Base-by-base conservation (phyloP, 2,329 filamentous ascomycete genomes). In the Teratosphaeria viscida region DNA sequence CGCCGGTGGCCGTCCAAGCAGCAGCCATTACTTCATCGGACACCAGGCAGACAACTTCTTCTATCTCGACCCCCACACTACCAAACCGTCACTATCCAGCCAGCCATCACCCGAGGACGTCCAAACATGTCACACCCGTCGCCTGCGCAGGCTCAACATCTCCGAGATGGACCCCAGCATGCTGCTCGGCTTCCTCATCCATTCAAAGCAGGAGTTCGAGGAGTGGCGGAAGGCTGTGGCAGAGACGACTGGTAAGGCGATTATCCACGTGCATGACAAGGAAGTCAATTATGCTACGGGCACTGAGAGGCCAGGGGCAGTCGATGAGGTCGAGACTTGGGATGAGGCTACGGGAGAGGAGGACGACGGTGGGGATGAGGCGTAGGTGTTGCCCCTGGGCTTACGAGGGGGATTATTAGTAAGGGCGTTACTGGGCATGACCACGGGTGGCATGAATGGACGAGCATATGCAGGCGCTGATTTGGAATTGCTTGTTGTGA, bases 121-220 rank as follows among this genome's bases (percentile, higher is more conserved):
- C 16, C 83, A 87, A 59, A 88, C 88, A 0, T 96, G 90, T 69
- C 92, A 99, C 72, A 97, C 92, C 0, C 83, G 89, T 56, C 86
- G 92, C 55, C 77, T 99, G 19, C 85, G 92, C 43, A 83, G 88
- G 59, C 80, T 99, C 34, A 87, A 94, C 66, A 82, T 99, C 55
- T 85, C 85, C 61, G 92, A 97, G 70, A 94, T 99, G 89, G 94
- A 99, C 68, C 94, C 94, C 0, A 96, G 91, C 70, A 99, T 99
- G 94, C 77, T 99, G 52, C 89, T 99, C 64, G 92, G 90, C 4
- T 97, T 97, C 69, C 76, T 99, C 39, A 91, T 99, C 62, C 83
- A 81, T 49, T 84, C 89, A 60, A 86, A 92, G 66, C 81, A 86
- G 52, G 94, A 99, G 65, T 97, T 92, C 87, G 76, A 81, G 47